phyloP scores from a whole-genome alignment of 805 yeast genomes.

The Monosporozyma siamensis region DNA sequence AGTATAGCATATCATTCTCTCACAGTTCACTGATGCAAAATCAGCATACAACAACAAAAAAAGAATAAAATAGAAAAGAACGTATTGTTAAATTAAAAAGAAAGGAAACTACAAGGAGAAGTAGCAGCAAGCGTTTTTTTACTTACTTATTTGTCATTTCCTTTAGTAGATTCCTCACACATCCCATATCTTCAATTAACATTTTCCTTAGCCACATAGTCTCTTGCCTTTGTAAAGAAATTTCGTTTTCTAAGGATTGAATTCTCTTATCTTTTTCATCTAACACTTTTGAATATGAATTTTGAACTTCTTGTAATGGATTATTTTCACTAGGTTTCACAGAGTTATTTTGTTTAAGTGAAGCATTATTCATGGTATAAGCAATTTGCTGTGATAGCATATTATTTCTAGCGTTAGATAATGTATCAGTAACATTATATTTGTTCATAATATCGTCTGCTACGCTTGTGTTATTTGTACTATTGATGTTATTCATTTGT shows the following conservation, averaged over 20 bases:
- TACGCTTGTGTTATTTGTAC: not conserved
- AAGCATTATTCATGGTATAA: not conserved
- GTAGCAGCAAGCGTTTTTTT: too few species aligned
- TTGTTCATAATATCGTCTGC: not conserved
- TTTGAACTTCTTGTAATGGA: conserved; percentile 6
- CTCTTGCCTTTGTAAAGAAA: conserved; percentile 18
- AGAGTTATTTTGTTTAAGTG: not conserved
- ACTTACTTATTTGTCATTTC: conserved; percentile 17
- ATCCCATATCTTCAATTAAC: conserved; percentile 21
- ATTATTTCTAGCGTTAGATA: not conserved
- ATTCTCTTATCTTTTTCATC: conserved; percentile 18
- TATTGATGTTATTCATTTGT: not conserved
- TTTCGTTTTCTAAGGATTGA: conserved; percentile 13
- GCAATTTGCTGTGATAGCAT: not conserved
- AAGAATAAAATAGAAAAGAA: not conserved
- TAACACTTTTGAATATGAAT: conserved; percentile 11
- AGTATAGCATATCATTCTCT: too few species aligned
- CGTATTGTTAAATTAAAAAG: too few species aligned
- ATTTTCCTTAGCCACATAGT: conserved; percentile 17
- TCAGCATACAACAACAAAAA: too few species aligned
- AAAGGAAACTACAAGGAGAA: not conserved
- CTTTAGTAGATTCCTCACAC: conserved; percentile 13
- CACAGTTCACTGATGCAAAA: too few species aligned
- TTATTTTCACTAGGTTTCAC: not conserved
- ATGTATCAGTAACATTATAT: not conserved